Conservation (phyloP, 345 rosid genomes). For the Gossypium rotundifolium region DNA sequence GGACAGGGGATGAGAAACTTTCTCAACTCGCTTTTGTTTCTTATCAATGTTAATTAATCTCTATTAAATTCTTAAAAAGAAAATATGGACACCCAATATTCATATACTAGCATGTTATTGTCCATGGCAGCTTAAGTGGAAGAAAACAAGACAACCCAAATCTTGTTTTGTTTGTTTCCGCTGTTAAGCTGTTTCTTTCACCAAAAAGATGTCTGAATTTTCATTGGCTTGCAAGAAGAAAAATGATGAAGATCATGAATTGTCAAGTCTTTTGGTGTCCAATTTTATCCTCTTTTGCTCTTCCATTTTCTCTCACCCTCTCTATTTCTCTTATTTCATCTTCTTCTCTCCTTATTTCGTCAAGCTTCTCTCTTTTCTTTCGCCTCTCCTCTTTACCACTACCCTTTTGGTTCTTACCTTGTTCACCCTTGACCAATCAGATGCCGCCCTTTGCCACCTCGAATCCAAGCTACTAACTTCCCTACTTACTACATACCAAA, state of each 20-base stretch:
- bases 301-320: not conserved
- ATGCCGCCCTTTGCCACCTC: constrained; percentile 5
- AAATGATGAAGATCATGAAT: constrained; percentile 5
- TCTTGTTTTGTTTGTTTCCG: not conserved
- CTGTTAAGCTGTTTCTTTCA: not conserved
- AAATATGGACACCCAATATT: too few relatives aligned
- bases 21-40: constrained; percentile 36
- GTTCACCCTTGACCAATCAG: constrained; percentile 26
- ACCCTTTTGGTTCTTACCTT: constrained; percentile 60
- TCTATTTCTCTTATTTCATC: constrained; percentile 39
- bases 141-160: constrained; percentile 4
- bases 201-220: constrained; percentile 46
- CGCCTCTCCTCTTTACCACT: constrained; percentile 80
- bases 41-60: constrained; percentile 9
- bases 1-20: constrained; percentile 29
- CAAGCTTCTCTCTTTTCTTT: constrained; percentile 72
- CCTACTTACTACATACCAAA: constrained; percentile 30
- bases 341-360: constrained; percentile 67
- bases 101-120: too few relatives aligned
- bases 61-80: too few relatives aligned
- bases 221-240: constrained; percentile 30
- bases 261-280: constrained; percentile 37
- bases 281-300: not conserved
- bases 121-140: not conserved
- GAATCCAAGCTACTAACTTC: constrained; percentile 33